phyloP scores from a whole-genome alignment of 2,329 filamentous ascomycete genomes.

The Aspergillus persii region DNA sequence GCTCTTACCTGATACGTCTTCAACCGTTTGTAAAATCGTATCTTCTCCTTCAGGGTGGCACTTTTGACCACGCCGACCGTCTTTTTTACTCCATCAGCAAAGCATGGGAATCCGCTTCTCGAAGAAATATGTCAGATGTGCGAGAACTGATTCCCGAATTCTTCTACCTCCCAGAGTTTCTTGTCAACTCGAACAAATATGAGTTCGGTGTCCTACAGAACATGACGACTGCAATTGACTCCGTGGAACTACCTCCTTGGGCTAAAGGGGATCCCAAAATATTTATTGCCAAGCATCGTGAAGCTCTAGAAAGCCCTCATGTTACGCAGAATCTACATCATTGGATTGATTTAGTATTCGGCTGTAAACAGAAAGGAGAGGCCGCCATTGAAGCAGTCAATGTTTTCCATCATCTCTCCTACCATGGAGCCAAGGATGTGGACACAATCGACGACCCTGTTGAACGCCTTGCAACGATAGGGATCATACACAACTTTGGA shows the following conservation, averaged over 20 bases:
- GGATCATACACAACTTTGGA: constrained; percentile 97
- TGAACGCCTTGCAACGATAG: constrained; percentile 83
- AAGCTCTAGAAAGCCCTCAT: constrained; percentile 88
- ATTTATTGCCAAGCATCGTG: constrained; percentile 93
- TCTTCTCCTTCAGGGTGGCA: constrained; percentile 88
- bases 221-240: constrained; percentile 73
- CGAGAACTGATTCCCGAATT: constrained; percentile 95
- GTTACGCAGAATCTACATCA: constrained; percentile 85
- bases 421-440: constrained; percentile 87
- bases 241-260: constrained; percentile 90
- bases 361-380: constrained; percentile 88
- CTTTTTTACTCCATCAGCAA: constrained; percentile 91
- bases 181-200: constrained; percentile 91
- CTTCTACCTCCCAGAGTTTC: constrained; percentile 92
- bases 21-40: constrained; percentile 97
- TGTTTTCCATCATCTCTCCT: constrained; percentile 94
- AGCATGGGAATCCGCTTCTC: constrained; percentile 86
- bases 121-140: constrained; percentile 88
- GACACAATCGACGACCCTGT: constrained; percentile 87
- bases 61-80: constrained; percentile 92
- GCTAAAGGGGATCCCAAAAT: constrained; percentile 94
- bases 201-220: constrained; percentile 89
- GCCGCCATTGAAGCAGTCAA: constrained; percentile 88
- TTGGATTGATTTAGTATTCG: constrained; percentile 97
- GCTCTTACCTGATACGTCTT: constrained; percentile 89